These are phyloP conservation scores for Cordyceps fumosorosea DNA, from an alignment of 2,329 filamentous ascomycete genomes.

Conservation along the genomic window DNA sequence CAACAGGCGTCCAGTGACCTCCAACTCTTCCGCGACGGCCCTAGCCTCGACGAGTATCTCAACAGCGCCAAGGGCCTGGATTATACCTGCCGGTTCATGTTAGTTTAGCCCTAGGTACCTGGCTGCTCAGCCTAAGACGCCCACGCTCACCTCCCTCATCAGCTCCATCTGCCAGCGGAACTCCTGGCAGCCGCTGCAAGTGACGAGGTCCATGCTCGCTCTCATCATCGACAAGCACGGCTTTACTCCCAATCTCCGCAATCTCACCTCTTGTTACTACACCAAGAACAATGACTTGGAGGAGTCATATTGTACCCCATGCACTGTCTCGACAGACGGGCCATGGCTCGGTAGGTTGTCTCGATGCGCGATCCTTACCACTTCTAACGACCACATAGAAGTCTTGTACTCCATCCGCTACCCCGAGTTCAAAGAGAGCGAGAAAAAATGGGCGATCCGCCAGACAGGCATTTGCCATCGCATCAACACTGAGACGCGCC, in stretches of 20 bases:
- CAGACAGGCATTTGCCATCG: constrained; percentile 24
- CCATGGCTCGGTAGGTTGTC: constrained; percentile 17
- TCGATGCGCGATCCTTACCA: neutral
- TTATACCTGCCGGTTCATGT: constrained; percentile 14
- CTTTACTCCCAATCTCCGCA: constrained; percentile 19
- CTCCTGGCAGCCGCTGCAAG: constrained; percentile 23
- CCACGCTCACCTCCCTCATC: neutral
- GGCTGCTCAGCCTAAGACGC: neutral
- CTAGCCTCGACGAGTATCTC: neutral
- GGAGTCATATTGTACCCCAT: constrained; percentile 21
- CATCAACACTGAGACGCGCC: constrained; percentile 18
- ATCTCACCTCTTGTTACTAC: constrained; percentile 24
- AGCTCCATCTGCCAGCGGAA: constrained; percentile 25
- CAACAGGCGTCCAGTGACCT: neutral
- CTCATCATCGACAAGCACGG: constrained; percentile 19
- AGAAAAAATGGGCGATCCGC: constrained; percentile 21
- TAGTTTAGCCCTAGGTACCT: neutral
- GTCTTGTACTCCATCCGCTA: constrained; percentile 23
- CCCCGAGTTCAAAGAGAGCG: constrained; percentile 21
- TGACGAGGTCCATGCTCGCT: constrained; percentile 20
- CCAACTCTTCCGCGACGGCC: neutral
- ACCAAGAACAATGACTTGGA: constrained; percentile 21
- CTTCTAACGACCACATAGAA: constrained; percentile 13
- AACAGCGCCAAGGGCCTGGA: neutral
- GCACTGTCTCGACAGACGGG: constrained; percentile 16